phyloP scores from a whole-genome alignment of 306 rosid species.

The Quillaja saponaria region DNA sequence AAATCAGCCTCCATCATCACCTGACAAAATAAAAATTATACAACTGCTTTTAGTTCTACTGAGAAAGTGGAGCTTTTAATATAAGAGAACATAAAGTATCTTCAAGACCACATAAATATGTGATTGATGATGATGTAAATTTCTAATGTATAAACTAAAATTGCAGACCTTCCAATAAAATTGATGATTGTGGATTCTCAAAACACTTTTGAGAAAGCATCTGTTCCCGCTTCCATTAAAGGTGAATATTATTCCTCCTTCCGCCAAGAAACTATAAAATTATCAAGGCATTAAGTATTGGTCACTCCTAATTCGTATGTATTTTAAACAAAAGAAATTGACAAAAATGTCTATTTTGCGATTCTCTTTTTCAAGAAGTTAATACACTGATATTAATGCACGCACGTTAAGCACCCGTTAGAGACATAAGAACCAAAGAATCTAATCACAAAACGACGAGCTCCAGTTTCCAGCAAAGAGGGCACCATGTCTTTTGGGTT shows the following conservation, averaged over 20 bases:
- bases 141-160: background rate
- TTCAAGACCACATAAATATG: too few relatives aligned
- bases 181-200: conserved; percentile 71
- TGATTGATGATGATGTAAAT: too few relatives aligned
- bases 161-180: conserved; percentile 87
- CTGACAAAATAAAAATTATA: conserved; percentile 40
- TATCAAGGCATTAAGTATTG: conserved; percentile 27
- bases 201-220: conserved; percentile 44
- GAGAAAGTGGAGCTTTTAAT: too few relatives aligned
- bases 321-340: too few relatives aligned
- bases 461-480: conserved; percentile 72
- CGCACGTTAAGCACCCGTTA: conserved; percentile 79
- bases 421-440: conserved; percentile 58
- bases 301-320: too few relatives aligned
- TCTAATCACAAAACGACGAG: conserved; percentile 66
- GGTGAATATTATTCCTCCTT: conserved; percentile 80
- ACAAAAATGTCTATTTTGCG: too few relatives aligned
- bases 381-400: conserved; percentile 11
- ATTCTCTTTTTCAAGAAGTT: too few relatives aligned
- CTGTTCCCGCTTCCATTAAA: conserved; percentile 63
- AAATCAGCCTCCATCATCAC: conserved; percentile 84
- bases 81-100: too few relatives aligned
- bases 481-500: conserved; percentile 87
- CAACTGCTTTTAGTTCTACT: too few relatives aligned
- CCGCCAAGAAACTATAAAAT: conserved; percentile 66